Evolutionary conservation across 148 eudicot species (phyloP), one percentile per base, ranked within the genome.

Genomic region (Limonium bicolor): DNA sequence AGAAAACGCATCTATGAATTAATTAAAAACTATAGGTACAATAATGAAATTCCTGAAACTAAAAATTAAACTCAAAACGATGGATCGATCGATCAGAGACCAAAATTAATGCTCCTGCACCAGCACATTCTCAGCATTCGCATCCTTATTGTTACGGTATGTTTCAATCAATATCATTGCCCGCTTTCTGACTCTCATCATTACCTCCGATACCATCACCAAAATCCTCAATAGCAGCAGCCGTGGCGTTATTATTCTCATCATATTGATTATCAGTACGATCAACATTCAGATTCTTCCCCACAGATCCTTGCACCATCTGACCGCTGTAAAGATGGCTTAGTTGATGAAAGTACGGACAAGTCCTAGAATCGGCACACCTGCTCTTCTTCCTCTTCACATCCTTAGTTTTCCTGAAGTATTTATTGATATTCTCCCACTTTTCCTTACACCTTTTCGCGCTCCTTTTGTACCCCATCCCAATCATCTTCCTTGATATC

Each of bases 361-460:
- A 83, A 12, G 96, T 83, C 53, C 90, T 80, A n/a, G 97, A 83
- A 4, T 76, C 94, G 23, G 61, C 27, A 3, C 92, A 63, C 61
- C 97, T 83, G 58, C 77, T 88, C 90, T 74, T 88, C 64, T 77
- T 83, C 90, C 70, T 88, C 68, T 77, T 83, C 27, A 41, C 64
- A 54, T 83, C 97, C 65, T 83, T 88, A 0, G 86, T 80, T 59
- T 77, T 88, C 48, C 94, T 77, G 20, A 77, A 83, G 57, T 88
- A 88, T 77, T 88, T 88, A 63, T 88, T 88, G 46, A 88, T 88
- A 60, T 88, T 88, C 63, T 88, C 97, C 97, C 97, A 88, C 57
- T 83, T 88, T 74, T 88, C 97, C 30, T 88, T 88, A 55, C 97
- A 88, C 47, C 97, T 72, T 56, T 80, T 88, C 14, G 97, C 77